These are phyloP conservation scores for Xylariomycetidae sp. DNA, from an alignment of 2,329 filamentous ascomycete genomes.

Conservation along the genomic window DNA sequence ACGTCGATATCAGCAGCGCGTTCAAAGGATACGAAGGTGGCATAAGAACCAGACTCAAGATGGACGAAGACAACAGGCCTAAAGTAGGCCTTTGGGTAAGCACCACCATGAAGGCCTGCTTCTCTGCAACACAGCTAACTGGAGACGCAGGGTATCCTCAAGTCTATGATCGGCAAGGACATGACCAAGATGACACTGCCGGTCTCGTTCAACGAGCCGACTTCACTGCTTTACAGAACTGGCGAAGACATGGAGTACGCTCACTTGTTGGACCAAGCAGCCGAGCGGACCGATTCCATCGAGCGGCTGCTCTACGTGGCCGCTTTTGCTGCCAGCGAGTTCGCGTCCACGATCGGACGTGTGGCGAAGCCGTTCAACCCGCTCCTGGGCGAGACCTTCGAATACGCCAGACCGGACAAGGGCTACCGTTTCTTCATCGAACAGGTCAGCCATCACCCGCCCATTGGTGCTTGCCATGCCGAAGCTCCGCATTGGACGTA, in stretches of 20 bases:
- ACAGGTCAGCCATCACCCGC: constrained; percentile 96
- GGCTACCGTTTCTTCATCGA: constrained; percentile 98
- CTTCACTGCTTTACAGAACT: constrained; percentile 87
- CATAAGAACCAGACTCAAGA: constrained; percentile 69
- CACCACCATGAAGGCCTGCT: too few species aligned
- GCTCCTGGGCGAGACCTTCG: constrained; percentile 90
- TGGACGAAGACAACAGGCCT: constrained; percentile 87
- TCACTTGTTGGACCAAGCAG: constrained; percentile 82
- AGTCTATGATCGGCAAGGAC: constrained; percentile 99
- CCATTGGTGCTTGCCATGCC: constrained; percentile 86
- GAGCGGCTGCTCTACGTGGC: constrained; percentile 93
- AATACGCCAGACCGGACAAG: constrained; percentile 92
- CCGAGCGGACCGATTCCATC: constrained; percentile 76
- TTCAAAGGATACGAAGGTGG: constrained; percentile 92
- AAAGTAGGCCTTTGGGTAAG: constrained; percentile 95
- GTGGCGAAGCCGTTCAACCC: constrained; percentile 99
- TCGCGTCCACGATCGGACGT: constrained; percentile 92
- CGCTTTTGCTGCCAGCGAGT: constrained; percentile 92
- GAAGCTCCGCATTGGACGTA: constrained; percentile 95
- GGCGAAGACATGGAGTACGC: constrained; percentile 98
- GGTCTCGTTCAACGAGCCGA: constrained; percentile 97
- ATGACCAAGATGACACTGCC: constrained; percentile 99
- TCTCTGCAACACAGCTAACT: too few species aligned
- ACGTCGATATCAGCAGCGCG: constrained; percentile 63
- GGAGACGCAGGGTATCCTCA: constrained; percentile 78